phyloP scores from a whole-genome alignment of 1,284 basidiomycete species.

The Chalciporus sp. region DNA sequence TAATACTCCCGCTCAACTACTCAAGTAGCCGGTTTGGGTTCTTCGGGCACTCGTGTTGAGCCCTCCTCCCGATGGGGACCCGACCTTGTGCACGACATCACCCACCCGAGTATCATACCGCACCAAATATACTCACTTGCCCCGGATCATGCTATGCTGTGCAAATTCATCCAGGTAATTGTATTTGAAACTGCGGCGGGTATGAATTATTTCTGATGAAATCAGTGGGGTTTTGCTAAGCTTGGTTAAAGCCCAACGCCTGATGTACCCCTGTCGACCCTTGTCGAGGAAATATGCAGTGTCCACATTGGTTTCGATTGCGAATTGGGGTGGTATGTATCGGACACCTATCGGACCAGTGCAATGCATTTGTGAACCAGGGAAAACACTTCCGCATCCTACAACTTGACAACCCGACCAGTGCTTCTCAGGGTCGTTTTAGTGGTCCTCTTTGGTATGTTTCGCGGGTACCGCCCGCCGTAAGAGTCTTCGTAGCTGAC shows the following conservation, averaged over 20 bases:
- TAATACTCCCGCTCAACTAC: background rate
- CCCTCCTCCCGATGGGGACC: background rate
- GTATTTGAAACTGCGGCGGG: conserved; percentile 3
- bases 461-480: background rate
- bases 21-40: background rate
- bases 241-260: conserved; percentile 12
- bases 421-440: conserved; percentile 3
- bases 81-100: background rate
- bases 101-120: background rate
- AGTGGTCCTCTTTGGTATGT: background rate
- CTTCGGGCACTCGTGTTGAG: background rate
- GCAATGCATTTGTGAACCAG: conserved; percentile 5
- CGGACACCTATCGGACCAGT: background rate
- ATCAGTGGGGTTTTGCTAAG: conserved; percentile 10
- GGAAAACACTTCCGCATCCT: background rate
- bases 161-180: conserved; percentile 1
- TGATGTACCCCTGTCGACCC: conserved; percentile 4
- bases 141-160: conserved; percentile 19
- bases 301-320: background rate
- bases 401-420: background rate
- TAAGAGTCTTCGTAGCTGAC: background rate
- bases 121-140: background rate
- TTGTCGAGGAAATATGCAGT: conserved; percentile 20
- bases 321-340: conserved; percentile 1
- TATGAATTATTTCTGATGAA: conserved; percentile 3